Evolutionary conservation across 83 land plant species (phyloP), one percentile per base, ranked within the genome.

Genomic region (Picea abies): DNA sequence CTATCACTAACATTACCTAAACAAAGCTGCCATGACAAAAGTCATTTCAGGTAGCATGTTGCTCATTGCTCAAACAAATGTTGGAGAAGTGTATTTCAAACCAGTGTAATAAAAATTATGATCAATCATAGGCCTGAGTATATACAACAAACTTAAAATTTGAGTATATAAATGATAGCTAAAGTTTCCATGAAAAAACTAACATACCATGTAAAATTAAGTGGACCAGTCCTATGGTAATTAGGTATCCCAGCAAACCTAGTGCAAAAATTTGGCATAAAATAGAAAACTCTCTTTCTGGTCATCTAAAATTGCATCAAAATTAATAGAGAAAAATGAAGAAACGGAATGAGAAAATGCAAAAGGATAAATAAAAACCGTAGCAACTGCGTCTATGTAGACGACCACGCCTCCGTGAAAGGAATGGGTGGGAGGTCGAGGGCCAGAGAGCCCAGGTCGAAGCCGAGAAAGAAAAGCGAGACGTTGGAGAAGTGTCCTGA

Each of bases 41-140:
- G 65, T 79, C 63, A 79, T 61, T 0, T 44, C 44, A 29, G 39
- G 44, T 6, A 60, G 66, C 23, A 79, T 44, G 60, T 58, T 79
- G n/a, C 29, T 81, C 32, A 93, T 80, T 1, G 95, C 95, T 61
- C 90, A 86, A 1, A 87, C 85, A 29, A 90, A 86, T 0, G 93
- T 93, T 25, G 93, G 88, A 26, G 88, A 84, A 0, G 91, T 80
- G 63, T 84, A 56, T 63, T 89, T 85, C 70, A 93, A 83, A 2
- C 95, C 95, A 5, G 87, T 56, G 49, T 89, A 93, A 78, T 90
- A 93, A 19, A 91, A 66, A 47, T 84, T 60, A 79, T 90, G 95
- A 80, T 89, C 90, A 71, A 81, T 56, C 0, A 90, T 85, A 2
- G 87, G 88, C 82, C 95, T 93, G 88, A 83, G 65, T 84, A 19